Conservation (phyloP, 805 yeast species). For the Nakazawaea ernobii region DNA sequence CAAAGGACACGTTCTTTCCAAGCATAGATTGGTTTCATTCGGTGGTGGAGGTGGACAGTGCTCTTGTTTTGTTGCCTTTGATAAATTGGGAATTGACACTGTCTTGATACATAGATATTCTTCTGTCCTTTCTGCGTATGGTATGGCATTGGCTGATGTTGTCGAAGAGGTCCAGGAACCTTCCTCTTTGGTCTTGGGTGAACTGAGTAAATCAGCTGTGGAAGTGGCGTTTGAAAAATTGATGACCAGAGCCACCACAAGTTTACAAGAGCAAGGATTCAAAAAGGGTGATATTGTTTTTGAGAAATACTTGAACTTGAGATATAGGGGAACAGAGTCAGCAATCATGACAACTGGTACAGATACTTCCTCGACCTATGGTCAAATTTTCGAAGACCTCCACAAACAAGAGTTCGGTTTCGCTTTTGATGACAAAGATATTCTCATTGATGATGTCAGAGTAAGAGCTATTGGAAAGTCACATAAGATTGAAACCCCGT, state of each 20-base stretch:
- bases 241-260: slow-evolving; percentile 31
- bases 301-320: slow-evolving; percentile 68
- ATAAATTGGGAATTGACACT: slow-evolving; percentile 58
- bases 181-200: slow-evolving; percentile 39
- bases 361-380: slow-evolving; percentile 24
- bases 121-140: slow-evolving; percentile 81
- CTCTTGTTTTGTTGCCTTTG: slow-evolving; percentile 66
- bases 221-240: slow-evolving; percentile 41
- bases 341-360: slow-evolving; percentile 49
- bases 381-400: slow-evolving; percentile 39
- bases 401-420: slow-evolving; percentile 77
- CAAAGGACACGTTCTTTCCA: slow-evolving; percentile 61
- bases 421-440: slow-evolving; percentile 46
- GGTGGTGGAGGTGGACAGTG: slow-evolving; percentile 97
- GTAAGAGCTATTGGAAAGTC: slow-evolving; percentile 70
- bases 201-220: slow-evolving; percentile 27
- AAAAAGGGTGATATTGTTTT: slow-evolving; percentile 34
- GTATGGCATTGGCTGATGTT: slow-evolving; percentile 82
- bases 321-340: slow-evolving; percentile 89
- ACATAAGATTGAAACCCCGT: slow-evolving; percentile 30
- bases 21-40: slow-evolving; percentile 73
- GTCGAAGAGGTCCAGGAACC: slow-evolving; percentile 80
- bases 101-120: slow-evolving; percentile 78
- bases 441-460: slow-evolving; percentile 67
- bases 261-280: slow-evolving; percentile 51